phyloP scores from a whole-genome alignment of 305 asterid genomes.

The Plantago lanceolata region DNA sequence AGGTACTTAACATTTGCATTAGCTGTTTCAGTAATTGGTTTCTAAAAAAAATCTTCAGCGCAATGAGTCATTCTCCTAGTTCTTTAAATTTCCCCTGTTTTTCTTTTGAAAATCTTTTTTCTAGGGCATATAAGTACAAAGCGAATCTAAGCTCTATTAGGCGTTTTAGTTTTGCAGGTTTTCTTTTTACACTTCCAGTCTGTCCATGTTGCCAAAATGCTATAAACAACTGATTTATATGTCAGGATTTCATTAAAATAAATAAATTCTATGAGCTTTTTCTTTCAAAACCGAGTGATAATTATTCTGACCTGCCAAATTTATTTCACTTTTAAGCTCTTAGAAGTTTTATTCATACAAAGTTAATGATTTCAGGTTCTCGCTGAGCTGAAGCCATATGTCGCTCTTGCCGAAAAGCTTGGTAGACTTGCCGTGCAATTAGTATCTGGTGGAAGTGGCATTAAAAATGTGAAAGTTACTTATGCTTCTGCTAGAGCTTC shows the following conservation, averaged over 20 bases:
- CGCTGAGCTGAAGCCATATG: slow-evolving; percentile 73
- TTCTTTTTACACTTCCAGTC: background rate
- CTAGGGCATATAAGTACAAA: too few species aligned
- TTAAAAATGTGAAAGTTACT: slow-evolving; percentile 65
- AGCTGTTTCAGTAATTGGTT: background rate
- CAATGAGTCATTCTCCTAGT: slow-evolving; percentile 4
- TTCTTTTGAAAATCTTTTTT: too few species aligned
- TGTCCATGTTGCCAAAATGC: background rate
- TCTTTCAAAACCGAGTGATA: background rate
- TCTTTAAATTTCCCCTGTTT: background rate
- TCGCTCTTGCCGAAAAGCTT: slow-evolving; percentile 79
- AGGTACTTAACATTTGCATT: slow-evolving; percentile 42
- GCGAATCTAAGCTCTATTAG: too few species aligned
- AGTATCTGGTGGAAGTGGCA: slow-evolving; percentile 86
- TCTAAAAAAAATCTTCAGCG: background rate
- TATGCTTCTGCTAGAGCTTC: slow-evolving; percentile 84
- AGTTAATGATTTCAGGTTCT: slow-evolving; percentile 53
- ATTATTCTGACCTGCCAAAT: background rate
- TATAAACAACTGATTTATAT: background rate
- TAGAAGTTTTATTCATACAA: background rate
- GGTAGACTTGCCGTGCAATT: slow-evolving; percentile 91
- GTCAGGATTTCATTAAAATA: too few species aligned
- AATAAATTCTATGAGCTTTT: too few species aligned
- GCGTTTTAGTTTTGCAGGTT: too few species aligned
- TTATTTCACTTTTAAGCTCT: background rate